phyloP scores from a whole-genome alignment of 305 asterid species.

The Fraxinus latifolia region DNA sequence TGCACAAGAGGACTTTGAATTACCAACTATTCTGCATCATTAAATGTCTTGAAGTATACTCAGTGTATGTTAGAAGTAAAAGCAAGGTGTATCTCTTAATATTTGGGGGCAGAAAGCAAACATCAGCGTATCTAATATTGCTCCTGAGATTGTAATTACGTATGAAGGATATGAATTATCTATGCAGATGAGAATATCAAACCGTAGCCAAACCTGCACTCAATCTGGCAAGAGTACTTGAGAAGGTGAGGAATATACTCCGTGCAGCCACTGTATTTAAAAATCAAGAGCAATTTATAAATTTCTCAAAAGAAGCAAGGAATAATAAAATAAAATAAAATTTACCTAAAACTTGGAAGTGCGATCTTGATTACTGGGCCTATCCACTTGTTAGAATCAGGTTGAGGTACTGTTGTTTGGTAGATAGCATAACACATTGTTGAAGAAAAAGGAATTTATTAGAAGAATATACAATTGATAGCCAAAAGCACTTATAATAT shows the following conservation, averaged over 20 bases:
- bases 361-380: conserved; percentile 77
- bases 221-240: conserved; percentile 88
- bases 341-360: conserved; percentile 93
- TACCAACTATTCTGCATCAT: background rate
- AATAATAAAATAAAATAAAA: background rate
- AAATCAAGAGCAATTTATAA: conserved; percentile 17
- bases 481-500: background rate
- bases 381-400: conserved; percentile 50
- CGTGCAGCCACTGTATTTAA: conserved; percentile 74
- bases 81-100: background rate
- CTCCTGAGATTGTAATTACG: background rate
- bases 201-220: conserved; percentile 64
- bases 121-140: background rate
- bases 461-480: background rate
- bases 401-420: conserved; percentile 36
- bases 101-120: background rate
- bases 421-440: conserved; percentile 5
- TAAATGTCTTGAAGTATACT: background rate
- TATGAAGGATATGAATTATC: background rate
- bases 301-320: background rate
- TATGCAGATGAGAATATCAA: background rate
- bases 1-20: background rate
- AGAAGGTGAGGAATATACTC: conserved; percentile 73
- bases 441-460: background rate
- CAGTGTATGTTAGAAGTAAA: background rate